Percentiles rank a stretch among this genome's conserved stretches.
Evolutionary conservation across 164 flowering plant genomes (phyloP).

Genomic region (Akebia trifoliata): DNA sequence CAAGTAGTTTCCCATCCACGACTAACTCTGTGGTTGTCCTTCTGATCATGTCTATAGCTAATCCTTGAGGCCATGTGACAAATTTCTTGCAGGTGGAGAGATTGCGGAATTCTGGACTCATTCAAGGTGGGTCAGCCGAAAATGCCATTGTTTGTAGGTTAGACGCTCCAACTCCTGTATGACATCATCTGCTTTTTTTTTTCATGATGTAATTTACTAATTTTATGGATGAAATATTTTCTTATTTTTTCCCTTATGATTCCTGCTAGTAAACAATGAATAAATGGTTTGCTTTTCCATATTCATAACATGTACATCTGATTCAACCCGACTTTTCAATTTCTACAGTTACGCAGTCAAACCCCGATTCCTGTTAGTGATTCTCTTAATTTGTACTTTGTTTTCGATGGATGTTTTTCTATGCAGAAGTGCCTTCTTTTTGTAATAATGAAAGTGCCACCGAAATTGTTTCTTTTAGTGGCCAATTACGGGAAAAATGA

Average conservation of each 20-base stretch:
- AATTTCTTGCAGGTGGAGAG: conserved; percentile 56
- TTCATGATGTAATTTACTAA: not conserved
- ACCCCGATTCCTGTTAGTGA: not conserved
- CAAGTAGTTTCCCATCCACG: not conserved
- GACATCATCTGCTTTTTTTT: not conserved
- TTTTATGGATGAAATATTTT: not conserved
- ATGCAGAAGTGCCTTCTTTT: too few species aligned
- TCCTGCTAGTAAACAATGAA: too few species aligned
- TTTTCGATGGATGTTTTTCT: too few species aligned
- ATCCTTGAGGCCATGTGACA: not conserved
- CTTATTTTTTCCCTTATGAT: not conserved
- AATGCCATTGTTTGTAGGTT: conserved; percentile 91
- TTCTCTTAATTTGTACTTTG: not conserved
- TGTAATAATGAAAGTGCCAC: too few species aligned
- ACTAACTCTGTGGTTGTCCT: not conserved
- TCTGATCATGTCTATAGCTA: not conserved
- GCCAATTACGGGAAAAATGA: too few species aligned
- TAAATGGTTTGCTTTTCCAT: not conserved
- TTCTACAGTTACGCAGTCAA: not conserved
- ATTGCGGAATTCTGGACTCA: conserved; percentile 62
- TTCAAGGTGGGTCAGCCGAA: conserved; percentile 79
- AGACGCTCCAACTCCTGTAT: conserved; percentile 15
- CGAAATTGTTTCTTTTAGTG: too few species aligned
- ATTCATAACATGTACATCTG: not conserved
- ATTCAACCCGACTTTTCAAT: not conserved